Percentiles rank a stretch among this genome's conserved stretches.
These are phyloP conservation scores for Meira miltonrushii DNA, from an alignment of 1,284 basidiomycete species.

Conservation along the genomic window DNA sequence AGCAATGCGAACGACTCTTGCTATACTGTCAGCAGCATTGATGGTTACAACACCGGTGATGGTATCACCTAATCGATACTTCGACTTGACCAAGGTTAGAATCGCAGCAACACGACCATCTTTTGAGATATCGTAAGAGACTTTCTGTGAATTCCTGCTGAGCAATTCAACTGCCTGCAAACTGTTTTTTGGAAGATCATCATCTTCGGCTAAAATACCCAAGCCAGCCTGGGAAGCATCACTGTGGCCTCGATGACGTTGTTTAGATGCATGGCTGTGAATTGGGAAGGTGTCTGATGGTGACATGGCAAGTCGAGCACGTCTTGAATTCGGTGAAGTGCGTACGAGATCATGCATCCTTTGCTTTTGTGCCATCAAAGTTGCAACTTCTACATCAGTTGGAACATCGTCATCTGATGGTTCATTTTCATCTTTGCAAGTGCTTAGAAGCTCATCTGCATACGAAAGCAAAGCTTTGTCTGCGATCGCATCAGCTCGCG, in stretches of 20 bases:
- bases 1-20: conserved; percentile 40
- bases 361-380: not conserved
- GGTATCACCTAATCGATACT: conserved; percentile 48
- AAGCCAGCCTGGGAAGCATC: not conserved
- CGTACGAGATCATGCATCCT: not conserved
- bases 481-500: not conserved
- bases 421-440: conserved; percentile 8
- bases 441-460: conserved; percentile 5
- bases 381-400: conserved; percentile 13
- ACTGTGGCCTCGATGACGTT: too few species aligned
- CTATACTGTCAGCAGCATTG: conserved; percentile 26
- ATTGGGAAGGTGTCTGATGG: not conserved
- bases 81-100: conserved; percentile 39
- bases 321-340: not conserved
- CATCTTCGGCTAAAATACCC: conserved; percentile 50
- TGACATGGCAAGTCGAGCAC: not conserved
- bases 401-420: conserved; percentile 11
- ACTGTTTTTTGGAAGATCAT: conserved; percentile 54
- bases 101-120: conserved; percentile 47
- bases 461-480: not conserved
- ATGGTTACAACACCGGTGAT: conserved; percentile 44
- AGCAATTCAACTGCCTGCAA: conserved; percentile 74
- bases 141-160: conserved; percentile 76
- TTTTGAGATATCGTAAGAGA: conserved; percentile 50
- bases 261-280: not conserved